phyloP scores from a whole-genome alignment of 768 basidiomycete genomes.

The Cystobasidium onofrii region DNA sequence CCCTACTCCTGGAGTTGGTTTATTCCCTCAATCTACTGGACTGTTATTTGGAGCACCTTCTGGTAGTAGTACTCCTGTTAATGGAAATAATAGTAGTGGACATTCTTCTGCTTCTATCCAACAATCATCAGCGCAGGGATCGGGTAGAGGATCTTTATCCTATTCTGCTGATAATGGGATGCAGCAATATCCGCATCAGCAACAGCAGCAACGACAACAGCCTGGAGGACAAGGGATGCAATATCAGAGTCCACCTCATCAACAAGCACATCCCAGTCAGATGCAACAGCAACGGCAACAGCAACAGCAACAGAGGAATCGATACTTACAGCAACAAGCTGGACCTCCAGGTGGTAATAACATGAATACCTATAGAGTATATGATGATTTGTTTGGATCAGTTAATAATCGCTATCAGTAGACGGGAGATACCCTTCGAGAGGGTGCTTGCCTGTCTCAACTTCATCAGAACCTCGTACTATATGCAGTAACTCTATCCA shows the following conservation, averaged over 20 bases:
- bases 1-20: conserved; percentile 12
- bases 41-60: not conserved
- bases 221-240: not conserved
- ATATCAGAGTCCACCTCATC: not conserved
- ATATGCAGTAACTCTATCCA: too few relatives aligned
- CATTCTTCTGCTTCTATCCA: not conserved
- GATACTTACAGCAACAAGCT: not conserved
- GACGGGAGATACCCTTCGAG: too few relatives aligned
- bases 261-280: not conserved
- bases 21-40: conserved; percentile 3
- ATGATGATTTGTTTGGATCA: conserved; percentile 21
- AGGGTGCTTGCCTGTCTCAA: too few relatives aligned
- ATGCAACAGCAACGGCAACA: not conserved
- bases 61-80: not conserved
- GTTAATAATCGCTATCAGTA: not conserved
- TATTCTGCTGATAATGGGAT: not conserved
- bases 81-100: not conserved
- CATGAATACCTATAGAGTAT: conserved; percentile 3
- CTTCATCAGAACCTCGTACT: too few relatives aligned
- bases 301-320: conserved; percentile 7
- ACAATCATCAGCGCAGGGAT: too few relatives aligned
- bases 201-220: not conserved
- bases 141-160: not conserved
- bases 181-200: conserved; percentile 9
- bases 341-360: not conserved